Evolutionary conservation across 1,284 basidiomycete genomes (phyloP).

Genomic region (Inonotus hispidus): DNA sequence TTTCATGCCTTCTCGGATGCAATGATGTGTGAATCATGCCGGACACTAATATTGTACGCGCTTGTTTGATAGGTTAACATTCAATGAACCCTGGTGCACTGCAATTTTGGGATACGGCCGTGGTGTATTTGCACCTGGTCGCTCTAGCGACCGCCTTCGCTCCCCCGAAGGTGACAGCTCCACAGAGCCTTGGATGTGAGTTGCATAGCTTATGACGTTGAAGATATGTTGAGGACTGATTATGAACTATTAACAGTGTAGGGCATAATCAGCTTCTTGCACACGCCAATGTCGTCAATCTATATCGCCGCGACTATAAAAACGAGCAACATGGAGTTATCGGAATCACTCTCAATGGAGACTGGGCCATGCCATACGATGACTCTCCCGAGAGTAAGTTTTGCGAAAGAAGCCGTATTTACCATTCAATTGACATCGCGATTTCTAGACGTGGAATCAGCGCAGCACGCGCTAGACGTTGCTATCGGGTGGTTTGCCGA

Average conservation of each 20-base stretch:
- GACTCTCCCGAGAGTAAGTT: constrained; percentile 55
- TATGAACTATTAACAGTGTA: constrained; percentile 37
- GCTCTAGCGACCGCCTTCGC: constrained; percentile 48
- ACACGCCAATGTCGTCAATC: constrained; percentile 60
- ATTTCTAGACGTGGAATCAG: constrained; percentile 50
- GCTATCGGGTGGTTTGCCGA: constrained; percentile 70
- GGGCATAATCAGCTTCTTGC: constrained; percentile 65
- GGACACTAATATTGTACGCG: not conserved
- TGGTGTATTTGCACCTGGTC: constrained; percentile 64
- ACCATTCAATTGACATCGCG: not conserved
- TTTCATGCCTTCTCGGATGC: not conserved
- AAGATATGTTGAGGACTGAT: not conserved
- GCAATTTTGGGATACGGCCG: constrained; percentile 64
- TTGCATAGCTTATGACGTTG: not conserved
- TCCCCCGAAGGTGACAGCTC: constrained; percentile 49
- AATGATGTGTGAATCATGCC: not conserved
- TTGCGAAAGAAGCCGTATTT: not conserved
- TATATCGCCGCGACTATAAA: constrained; percentile 61
- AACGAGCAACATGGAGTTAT: constrained; percentile 52
- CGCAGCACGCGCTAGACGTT: constrained; percentile 59
- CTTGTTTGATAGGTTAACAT: constrained; percentile 43
- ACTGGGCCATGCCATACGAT: constrained; percentile 68
- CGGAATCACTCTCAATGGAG: constrained; percentile 71
- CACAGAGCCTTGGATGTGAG: constrained; percentile 71
- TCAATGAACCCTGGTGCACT: constrained; percentile 74